A percentile compares a stretch with the other conserved stretches of the same genome.
These are phyloP conservation scores for Larix sibirica DNA, from an alignment of 83 land plant genomes.

Conservation along the genomic window DNA sequence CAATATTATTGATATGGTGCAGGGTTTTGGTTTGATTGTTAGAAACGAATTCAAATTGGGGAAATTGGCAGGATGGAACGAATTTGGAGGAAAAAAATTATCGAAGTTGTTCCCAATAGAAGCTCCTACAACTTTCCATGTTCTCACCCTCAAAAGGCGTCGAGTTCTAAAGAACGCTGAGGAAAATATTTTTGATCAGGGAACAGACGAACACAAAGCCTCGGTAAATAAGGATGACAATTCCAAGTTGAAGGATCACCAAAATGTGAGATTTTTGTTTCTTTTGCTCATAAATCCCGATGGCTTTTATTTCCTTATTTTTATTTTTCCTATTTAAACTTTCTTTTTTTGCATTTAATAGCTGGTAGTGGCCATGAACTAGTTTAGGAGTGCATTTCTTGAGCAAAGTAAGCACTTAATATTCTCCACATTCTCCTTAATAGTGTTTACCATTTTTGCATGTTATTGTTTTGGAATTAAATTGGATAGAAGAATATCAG, in stretches of 20 bases:
- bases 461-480: too few relatives aligned
- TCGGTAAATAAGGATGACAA: background rate
- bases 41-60: too few relatives aligned
- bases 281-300: too few relatives aligned
- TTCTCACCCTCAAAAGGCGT: background rate
- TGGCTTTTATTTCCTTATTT: too few relatives aligned
- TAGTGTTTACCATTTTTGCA: too few relatives aligned
- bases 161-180: background rate
- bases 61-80: background rate
- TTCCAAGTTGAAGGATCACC: background rate
- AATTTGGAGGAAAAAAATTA: background rate
- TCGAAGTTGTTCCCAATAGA: background rate
- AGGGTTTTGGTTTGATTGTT: background rate
- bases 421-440: too few relatives aligned
- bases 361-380: background rate
- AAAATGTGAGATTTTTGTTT: background rate
- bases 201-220: conserved; percentile 77
- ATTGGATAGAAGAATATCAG: too few relatives aligned
- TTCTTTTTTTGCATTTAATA: background rate
- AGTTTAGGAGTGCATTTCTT: too few relatives aligned
- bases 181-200: background rate
- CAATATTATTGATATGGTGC: too few relatives aligned
- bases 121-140: background rate
- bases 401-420: too few relatives aligned
- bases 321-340: too few relatives aligned